phyloP scores from a whole-genome alignment of 2,329 filamentous ascomycete genomes.

The Penicillium sp. region DNA sequence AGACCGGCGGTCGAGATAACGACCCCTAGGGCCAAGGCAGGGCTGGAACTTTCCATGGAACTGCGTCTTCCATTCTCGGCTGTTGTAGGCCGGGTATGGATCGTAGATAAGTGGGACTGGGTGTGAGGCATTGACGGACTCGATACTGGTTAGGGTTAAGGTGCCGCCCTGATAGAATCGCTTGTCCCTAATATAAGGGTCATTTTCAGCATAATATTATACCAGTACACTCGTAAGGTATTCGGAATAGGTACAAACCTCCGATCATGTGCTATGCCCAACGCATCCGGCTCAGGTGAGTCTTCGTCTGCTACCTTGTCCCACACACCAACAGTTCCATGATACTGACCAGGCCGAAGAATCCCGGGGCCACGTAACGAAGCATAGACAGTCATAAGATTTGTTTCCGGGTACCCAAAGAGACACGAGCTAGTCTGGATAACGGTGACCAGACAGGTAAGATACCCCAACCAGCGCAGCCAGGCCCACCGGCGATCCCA shows the following conservation, averaged over 20 bases:
- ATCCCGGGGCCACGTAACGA: background rate
- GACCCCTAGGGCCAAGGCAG: constrained; percentile 24
- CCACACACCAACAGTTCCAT: background rate
- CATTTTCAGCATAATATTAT: background rate
- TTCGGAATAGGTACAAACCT: constrained; percentile 13
- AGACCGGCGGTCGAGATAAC: constrained; percentile 21
- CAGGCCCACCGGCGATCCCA: constrained; percentile 7
- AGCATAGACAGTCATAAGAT: background rate
- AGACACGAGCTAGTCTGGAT: constrained; percentile 13
- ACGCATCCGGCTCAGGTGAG: constrained; percentile 9
- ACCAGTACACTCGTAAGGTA: too few species aligned
- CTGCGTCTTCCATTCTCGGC: constrained; percentile 54
- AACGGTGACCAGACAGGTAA: constrained; percentile 11
- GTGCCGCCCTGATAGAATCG: constrained; percentile 24
- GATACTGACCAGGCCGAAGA: constrained; percentile 24
- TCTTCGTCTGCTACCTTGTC: background rate
- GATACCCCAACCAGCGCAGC: constrained; percentile 15
- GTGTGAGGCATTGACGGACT: constrained; percentile 7
- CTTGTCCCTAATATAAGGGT: constrained; percentile 6
- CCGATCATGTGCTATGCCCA: constrained; percentile 14
- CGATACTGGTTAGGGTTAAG: constrained; percentile 19
- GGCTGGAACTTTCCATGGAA: constrained; percentile 20
- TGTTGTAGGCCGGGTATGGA: constrained; percentile 72
- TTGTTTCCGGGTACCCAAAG: constrained; percentile 6
- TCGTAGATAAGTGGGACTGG: constrained; percentile 53